These are phyloP conservation scores for Barnettozyma vustinii DNA, from an alignment of 805 yeast species.

Conservation along the genomic window DNA sequence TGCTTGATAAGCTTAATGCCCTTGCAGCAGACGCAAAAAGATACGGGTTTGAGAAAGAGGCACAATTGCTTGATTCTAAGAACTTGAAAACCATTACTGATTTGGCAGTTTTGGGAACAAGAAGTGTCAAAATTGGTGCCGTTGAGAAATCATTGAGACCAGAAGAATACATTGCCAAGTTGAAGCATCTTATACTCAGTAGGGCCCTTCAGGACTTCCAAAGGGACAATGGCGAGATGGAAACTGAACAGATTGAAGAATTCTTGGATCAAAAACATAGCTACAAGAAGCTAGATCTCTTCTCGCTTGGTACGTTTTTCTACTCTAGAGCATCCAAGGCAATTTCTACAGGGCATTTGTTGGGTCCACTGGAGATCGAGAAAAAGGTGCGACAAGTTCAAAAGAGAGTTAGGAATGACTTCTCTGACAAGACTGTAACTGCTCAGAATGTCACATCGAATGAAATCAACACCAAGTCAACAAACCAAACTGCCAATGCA, in stretches of 20 bases:
- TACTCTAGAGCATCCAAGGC: constrained; percentile 42
- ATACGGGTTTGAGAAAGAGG: constrained; percentile 30
- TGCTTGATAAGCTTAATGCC: constrained; percentile 40
- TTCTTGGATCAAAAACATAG: constrained; percentile 24
- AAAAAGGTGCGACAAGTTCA: constrained; percentile 35
- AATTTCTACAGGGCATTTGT: constrained; percentile 50
- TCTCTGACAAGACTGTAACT: constrained; percentile 36
- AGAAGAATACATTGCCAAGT: constrained; percentile 38
- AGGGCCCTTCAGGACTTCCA: constrained; percentile 20
- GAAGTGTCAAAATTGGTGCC: constrained; percentile 54
- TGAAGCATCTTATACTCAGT: constrained; percentile 34
- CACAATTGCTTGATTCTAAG: constrained; percentile 60
- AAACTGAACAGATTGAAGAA: constrained; percentile 10
- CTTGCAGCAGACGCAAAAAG: constrained; percentile 40
- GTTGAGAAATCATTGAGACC: constrained; percentile 45
- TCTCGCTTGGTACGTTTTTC: constrained; percentile 48
- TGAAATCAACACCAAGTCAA: constrained; percentile 45
- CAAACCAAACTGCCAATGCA: constrained; percentile 59
- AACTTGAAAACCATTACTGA: constrained; percentile 55
- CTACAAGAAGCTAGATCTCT: constrained; percentile 53
- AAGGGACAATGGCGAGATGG: constrained; percentile 20
- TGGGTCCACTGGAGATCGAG: constrained; percentile 67
- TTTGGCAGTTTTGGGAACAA: constrained; percentile 59
- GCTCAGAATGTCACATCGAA: constrained; percentile 51
- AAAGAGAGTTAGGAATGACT: constrained; percentile 39